Base-by-base conservation (phyloP, 2,329 filamentous ascomycete genomes). In the Arthroderma sp. region DNA sequence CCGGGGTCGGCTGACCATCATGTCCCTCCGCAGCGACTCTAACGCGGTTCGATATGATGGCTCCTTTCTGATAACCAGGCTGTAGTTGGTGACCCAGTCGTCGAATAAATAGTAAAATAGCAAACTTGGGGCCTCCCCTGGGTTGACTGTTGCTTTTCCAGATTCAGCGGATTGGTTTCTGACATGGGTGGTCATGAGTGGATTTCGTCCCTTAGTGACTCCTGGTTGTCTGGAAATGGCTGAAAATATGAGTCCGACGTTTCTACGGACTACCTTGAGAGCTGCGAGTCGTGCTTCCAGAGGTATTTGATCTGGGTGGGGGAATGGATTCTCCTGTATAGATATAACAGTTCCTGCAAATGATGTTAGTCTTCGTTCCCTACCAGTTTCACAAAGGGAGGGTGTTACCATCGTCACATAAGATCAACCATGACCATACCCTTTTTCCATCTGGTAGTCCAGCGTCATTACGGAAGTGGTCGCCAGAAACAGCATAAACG, bases 341-440 rank as follows among this genome's bases (percentile, higher is more conserved):
- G 80, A 80, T 43, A 86, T 72, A 33, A 85, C 73, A 0, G 81
- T 85, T 50, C 76, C 78, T 76, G 43, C 4, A 6, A 6, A 38
- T 31, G 43, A 22, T 22, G 15, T 22, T 22, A 22, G 15, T 22
- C 15, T 22, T 22, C 15, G 15, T 22, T 22, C 3, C 15, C 15
- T 22, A 22, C 15, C 15, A 22, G 15, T 3, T 22, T 22, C 15
- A 22, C 15, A 22, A 22, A 3, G 15, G 15, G 15, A 22, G 11
- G 11, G 9, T 29, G 15, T 53, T 65, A 74, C 74, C 70, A 55
- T 85, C 80, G 51, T 78, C 70, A 50, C 77, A 83, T 6, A 85
- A 60, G 3, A 83, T 64, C 4, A 85, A 67, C 83, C 82, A 87
- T 15, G 78, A 80, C 80, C 81, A 87, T 5, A 80, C 61, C 27